Evolutionary conservation across 73 alveolate species (phyloP), one percentile per base, ranked within the genome.

Genomic region (Paramecium tetraurelia): DNA sequence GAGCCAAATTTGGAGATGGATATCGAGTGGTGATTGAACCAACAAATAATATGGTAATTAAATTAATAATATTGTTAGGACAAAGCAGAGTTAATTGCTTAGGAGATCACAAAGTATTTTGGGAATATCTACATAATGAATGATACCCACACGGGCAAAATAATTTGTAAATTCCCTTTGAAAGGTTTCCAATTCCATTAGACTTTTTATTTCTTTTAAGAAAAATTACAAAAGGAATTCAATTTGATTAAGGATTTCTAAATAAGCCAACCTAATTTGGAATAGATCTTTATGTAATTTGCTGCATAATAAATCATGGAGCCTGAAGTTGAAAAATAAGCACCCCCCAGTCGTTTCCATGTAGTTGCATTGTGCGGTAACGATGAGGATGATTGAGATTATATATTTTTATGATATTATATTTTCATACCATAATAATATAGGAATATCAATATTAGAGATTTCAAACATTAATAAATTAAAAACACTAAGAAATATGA

Each of bases 1-100:
- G 95, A 94, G 95, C 94, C 86, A 96, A 95, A 76, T 98, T 92
- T 93, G 99, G 99, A 27, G 93, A 95, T 77, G 99, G 99, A 24
- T 98, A 95, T 95, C 98, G 97, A 69, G 92, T 97, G 22, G 93
- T 93, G 58, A 93, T 31, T 43, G 76, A 40, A 80, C 63, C 70
- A 18, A 24, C 24, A n/a, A 63, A 18, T 80, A 35, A 46, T 44
- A 12, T 7, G 10, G 57, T 80, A 48, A 43, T 22, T 20, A 3
- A 16, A 48, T 16, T 3, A 4, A 18, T 53, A 24, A 24, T 44
- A 0, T 7, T 44, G 12, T 80, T 41, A 80, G 72, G 90, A 20
- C 9, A 24, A 24, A 8, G 57, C n/a, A 48, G 31, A 2, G 0
- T 35, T 12, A 2, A 44, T 80, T 18, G 24, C 14, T 59, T 24